Evolutionary conservation across 2,329 filamentous ascomycete genomes (phyloP), one percentile per base, ranked within the genome.

Genomic region (Pseudocercospora eumusae): DNA sequence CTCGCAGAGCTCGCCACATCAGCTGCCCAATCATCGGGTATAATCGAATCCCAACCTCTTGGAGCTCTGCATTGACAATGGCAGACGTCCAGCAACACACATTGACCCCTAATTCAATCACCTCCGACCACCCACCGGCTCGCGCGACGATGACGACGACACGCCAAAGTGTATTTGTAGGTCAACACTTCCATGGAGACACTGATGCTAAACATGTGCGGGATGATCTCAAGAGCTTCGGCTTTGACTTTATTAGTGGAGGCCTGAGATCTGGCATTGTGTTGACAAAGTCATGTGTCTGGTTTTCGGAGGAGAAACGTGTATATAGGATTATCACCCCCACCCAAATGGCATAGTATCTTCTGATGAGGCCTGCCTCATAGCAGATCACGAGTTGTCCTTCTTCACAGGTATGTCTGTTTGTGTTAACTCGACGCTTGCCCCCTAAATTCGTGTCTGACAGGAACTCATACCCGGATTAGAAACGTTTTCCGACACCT

Each of bases 121-220:
- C 50, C 50, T 54, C n/a, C 28, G 50, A 54, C 50, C n/a, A 36
- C 13, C 27, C 50, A 27, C 23, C 25, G 23, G 20, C 47, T 23
- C 20, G 23, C 23, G 18, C 13, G 9, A 21, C 45, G 23, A 28
- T 60, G 33, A 60, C 57, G 61, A 63, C 61, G 61, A 63, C 36
- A 63, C 57, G 61, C 61, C 56, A 44, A 20, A 40, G 61, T 63
- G 61, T 63, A 63, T 60, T 63, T 60, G 61, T 63, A 63, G 52
- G 54, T 54, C 57, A 63, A 57, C n/a, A 31, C 15, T 54, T 33
- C 18, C 27, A 27, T 33, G 27, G 50, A 54, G 15, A 54, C 50
- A 54, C 20, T 36, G 50, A 54, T 36, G 49, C 49, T 53, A n/a
- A 27, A 53, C 49, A 53, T 53, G 49, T 53, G 50, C 50, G 50